phyloP scores from a whole-genome alignment of 306 rosid species.

The Astragalus membranaceus region DNA sequence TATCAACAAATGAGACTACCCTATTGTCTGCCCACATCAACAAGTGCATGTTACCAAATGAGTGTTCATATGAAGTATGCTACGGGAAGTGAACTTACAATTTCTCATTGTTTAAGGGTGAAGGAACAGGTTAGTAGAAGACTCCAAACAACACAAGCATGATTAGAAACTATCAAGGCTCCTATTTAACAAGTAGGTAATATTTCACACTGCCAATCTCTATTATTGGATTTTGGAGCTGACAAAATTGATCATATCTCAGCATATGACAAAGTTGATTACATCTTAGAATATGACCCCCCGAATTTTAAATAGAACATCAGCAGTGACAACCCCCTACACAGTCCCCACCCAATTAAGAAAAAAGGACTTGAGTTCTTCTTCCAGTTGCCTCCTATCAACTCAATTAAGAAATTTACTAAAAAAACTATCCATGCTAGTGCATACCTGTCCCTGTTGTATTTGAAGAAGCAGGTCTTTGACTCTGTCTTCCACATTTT shows the following conservation, averaged over 20 bases:
- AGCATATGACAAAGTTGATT: background rate
- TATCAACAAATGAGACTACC: background rate
- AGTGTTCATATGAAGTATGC: background rate
- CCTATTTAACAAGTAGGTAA: background rate
- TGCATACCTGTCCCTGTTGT: conserved; percentile 59
- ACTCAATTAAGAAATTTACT: background rate
- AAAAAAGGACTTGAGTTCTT: background rate
- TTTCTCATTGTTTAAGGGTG: too few relatives aligned
- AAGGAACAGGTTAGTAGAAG: background rate
- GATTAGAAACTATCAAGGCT: background rate
- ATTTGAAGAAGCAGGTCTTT: conserved; percentile 58
- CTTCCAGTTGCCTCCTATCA: background rate
- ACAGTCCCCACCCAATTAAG: background rate
- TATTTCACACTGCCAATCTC: background rate
- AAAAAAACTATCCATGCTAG: background rate
- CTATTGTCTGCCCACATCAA: background rate
- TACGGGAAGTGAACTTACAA: too few relatives aligned
- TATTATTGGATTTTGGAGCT: background rate
- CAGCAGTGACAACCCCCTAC: background rate
- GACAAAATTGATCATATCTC: background rate
- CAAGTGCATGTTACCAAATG: background rate
- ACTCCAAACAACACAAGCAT: background rate
- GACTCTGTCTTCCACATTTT: conserved; percentile 64
- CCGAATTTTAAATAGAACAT: background rate
- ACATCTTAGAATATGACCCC: background rate